Evolutionary conservation across 2,329 filamentous ascomycete species (phyloP).

Genomic region (Chaetomiaceae sp.): DNA sequence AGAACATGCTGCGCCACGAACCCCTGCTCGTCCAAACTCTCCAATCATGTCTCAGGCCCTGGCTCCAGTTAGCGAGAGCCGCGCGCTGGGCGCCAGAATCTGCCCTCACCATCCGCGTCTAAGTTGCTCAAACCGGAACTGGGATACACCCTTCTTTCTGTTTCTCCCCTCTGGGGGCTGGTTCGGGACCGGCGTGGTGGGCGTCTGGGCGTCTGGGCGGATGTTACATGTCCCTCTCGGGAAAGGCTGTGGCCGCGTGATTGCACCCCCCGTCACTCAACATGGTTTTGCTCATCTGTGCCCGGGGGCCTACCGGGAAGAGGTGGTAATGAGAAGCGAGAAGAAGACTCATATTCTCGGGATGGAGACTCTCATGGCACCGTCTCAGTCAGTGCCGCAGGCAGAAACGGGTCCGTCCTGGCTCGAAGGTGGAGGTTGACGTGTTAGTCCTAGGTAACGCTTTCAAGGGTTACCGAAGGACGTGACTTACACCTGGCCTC

Average conservation of each 20-base stretch:
- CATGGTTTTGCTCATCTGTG: background rate
- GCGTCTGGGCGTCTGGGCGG: background rate
- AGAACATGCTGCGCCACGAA: conserved; percentile 17
- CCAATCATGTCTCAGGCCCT: conserved; percentile 15
- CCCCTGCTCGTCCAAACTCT: conserved; percentile 1
- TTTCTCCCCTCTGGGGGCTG: conserved; percentile 5
- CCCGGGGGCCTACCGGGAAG: background rate
- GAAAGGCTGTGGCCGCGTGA: conserved; percentile 18
- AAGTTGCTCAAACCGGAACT: conserved; percentile 8
- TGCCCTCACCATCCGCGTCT: conserved; percentile 13
- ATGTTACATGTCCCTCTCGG: conserved; percentile 9
- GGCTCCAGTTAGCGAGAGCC: conserved; percentile 14
- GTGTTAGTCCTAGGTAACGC: background rate
- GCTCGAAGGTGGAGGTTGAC: background rate
- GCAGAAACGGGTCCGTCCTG: conserved; percentile 17
- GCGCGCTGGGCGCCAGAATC: conserved; percentile 20
- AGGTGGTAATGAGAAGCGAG: conserved; percentile 10
- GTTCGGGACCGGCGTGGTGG: background rate
- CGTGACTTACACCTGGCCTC: conserved; percentile 6
- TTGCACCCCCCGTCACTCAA: conserved; percentile 6
- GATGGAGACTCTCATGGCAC: conserved; percentile 10
- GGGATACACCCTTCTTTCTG: conserved; percentile 12
- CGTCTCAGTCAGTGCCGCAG: conserved; percentile 20
- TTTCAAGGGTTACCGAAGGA: conserved; percentile 1
- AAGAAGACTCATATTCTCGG: conserved; percentile 19